Percentiles rank a stretch among this genome's conserved stretches.
Evolutionary conservation across 257 asterid genomes (phyloP).

Genomic region (Primulina tabacum): DNA sequence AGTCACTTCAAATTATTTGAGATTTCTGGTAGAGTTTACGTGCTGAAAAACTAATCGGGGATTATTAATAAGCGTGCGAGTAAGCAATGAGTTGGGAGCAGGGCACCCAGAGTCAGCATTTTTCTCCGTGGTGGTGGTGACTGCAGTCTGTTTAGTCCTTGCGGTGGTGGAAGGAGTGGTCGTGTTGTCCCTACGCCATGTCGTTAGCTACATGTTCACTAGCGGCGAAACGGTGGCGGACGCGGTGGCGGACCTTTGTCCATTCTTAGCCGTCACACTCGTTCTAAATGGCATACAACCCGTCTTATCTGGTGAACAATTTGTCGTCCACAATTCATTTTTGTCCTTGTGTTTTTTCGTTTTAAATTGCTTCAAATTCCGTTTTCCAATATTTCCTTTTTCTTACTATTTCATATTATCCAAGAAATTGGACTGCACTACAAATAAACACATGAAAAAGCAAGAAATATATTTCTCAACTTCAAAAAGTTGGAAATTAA

Average conservation of each 20-base stretch:
- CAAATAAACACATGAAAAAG: no score
- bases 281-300: constrained; percentile 58
- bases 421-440: no score
- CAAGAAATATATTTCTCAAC: no score
- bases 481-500: no score
- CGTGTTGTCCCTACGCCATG: constrained; percentile 42
- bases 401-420: no score
- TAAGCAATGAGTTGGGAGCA: constrained; percentile 62
- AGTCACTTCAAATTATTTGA: no score
- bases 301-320: constrained; percentile 46
- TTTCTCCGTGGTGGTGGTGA: constrained; percentile 45
- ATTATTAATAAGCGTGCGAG: constrained; percentile 43
- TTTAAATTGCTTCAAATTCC: no score
- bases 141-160: constrained; percentile 31
- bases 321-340: neutral
- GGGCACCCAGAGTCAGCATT: constrained; percentile 54
- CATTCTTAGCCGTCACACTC: constrained; percentile 54
- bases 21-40: no score
- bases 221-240: constrained; percentile 54
- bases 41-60: neutral
- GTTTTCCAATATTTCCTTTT: no score
- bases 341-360: neutral
- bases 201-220: constrained; percentile 54
- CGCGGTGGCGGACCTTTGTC: constrained; percentile 57
- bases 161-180: constrained; percentile 35